A percentile compares a stretch with the other conserved stretches of the same genome.
Evolutionary conservation across 2,329 filamentous ascomycete genomes (phyloP).

Genomic region (Aureobasidium namibiae): DNA sequence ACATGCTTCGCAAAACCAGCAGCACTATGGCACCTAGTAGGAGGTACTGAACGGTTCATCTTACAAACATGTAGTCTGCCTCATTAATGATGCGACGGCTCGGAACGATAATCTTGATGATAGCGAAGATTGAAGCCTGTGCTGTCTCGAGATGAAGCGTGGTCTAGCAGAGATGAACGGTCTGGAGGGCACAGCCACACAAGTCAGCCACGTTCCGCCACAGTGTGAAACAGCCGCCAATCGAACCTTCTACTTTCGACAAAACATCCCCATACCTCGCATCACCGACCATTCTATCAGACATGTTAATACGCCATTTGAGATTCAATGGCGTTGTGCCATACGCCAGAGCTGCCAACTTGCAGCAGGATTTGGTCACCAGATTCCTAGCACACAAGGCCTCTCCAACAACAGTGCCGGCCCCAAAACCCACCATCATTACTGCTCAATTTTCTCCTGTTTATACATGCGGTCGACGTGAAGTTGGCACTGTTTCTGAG

Average conservation of each 20-base stretch:
- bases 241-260: background rate
- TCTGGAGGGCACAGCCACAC: background rate
- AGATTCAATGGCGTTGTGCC: constrained; percentile 47
- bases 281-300: background rate
- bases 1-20: too few relatives aligned
- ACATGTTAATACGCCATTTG: constrained; percentile 52
- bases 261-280: background rate
- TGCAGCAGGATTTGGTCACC: constrained; percentile 51
- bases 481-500: constrained; percentile 44
- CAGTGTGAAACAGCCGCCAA: background rate
- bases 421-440: constrained; percentile 62
- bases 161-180: background rate
- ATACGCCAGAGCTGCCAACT: constrained; percentile 45
- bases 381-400: constrained; percentile 55
- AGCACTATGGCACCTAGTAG: too few relatives aligned
- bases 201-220: too few relatives aligned
- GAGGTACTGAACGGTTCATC: too few relatives aligned
- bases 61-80: too few relatives aligned
- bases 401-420: constrained; percentile 27
- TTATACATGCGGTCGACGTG: constrained; percentile 84
- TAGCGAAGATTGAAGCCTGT: too few relatives aligned
- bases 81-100: too few relatives aligned
- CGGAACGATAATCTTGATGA: too few relatives aligned
- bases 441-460: constrained; percentile 77
- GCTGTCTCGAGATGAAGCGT: background rate